phyloP scores from a whole-genome alignment of 768 basidiomycete genomes.

The Lactarius akahatsu region DNA sequence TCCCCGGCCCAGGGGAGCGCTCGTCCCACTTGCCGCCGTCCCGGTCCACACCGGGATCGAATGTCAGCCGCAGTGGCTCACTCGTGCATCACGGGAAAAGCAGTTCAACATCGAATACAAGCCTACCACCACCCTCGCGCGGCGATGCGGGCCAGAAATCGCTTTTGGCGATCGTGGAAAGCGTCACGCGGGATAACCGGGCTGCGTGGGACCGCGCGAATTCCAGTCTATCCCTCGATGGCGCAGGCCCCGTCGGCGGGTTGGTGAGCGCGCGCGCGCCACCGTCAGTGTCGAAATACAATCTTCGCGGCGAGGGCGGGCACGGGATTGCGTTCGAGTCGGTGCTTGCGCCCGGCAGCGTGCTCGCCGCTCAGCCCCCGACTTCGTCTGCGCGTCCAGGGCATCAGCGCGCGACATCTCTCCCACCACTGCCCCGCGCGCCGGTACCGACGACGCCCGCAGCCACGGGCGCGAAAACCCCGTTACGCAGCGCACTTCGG shows the following conservation, averaged over 20 bases:
- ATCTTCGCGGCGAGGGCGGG: conserved; percentile 24
- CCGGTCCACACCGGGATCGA: neutral
- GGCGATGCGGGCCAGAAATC: conserved; percentile 17
- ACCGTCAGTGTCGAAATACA: conserved; percentile 24
- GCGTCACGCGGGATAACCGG: conserved; percentile 47
- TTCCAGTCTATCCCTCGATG: conserved; percentile 8
- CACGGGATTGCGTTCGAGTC: conserved; percentile 24
- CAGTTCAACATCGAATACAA: neutral
- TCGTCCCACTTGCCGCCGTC: conserved; percentile 9
- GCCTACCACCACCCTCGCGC: conserved; percentile 16
- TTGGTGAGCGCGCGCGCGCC: conserved; percentile 25
- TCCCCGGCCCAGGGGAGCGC: neutral
- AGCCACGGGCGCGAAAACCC: conserved; percentile 39
- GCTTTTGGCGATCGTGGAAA: conserved; percentile 70
- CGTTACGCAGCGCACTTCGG: conserved; percentile 63
- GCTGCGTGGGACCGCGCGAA: conserved; percentile 30
- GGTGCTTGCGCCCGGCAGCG: conserved; percentile 17
- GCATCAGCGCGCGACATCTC: conserved; percentile 3
- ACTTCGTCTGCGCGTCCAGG: neutral
- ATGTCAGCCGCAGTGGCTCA: conserved; percentile 3
- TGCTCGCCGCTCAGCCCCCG: neutral
- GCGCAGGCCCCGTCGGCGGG: neutral
- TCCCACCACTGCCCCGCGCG: conserved; percentile 13
- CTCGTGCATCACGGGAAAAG: neutral
- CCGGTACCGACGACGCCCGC: neutral